A percentile compares a stretch with the other conserved stretches of the same genome.
Evolutionary conservation across 306 rosid genomes (phyloP).

Genomic region (Hylodesmum podocarpum): DNA sequence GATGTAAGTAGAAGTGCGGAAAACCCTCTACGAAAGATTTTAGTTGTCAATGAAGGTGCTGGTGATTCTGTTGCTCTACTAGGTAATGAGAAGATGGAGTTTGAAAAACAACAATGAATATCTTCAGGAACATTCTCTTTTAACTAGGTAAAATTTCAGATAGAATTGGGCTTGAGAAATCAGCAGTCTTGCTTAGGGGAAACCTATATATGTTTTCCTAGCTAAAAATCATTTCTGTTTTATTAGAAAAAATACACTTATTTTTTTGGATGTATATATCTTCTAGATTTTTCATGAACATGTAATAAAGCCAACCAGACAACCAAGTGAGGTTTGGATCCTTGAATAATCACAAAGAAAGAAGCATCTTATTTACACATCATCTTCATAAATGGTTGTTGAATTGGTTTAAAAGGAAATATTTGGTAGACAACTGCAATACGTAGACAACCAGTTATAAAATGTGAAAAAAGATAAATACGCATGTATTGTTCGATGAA

Average conservation of each 20-base stretch:
- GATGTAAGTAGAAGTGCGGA: constrained; percentile 40
- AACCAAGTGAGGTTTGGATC: constrained; percentile 3
- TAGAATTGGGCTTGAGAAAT: not conserved
- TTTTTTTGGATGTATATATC: not conserved
- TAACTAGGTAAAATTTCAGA: not conserved
- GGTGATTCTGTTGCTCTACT: constrained; percentile 86
- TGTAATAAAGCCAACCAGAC: not conserved
- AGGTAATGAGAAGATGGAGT: constrained; percentile 57
- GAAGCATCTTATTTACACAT: not conserved
- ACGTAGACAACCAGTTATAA: too few species aligned
- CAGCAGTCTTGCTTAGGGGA: not conserved
- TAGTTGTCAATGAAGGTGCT: constrained; percentile 86
- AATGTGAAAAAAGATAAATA: too few species aligned
- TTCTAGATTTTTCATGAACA: not conserved
- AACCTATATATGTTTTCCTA: not conserved
- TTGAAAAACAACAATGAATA: constrained; percentile 27
- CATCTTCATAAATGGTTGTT: not conserved
- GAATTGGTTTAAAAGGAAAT: not conserved
- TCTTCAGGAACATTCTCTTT: constrained; percentile 28
- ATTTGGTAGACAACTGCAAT: too few species aligned
- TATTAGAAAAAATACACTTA: not conserved
- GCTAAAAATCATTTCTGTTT: not conserved
- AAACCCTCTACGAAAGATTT: constrained; percentile 55
- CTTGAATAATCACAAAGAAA: not conserved
- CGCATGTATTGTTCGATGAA: too few species aligned